These are phyloP conservation scores for Anaeramoeba flamelloides DNA, from an alignment of 78 protist species.

Conservation along the genomic window DNA sequence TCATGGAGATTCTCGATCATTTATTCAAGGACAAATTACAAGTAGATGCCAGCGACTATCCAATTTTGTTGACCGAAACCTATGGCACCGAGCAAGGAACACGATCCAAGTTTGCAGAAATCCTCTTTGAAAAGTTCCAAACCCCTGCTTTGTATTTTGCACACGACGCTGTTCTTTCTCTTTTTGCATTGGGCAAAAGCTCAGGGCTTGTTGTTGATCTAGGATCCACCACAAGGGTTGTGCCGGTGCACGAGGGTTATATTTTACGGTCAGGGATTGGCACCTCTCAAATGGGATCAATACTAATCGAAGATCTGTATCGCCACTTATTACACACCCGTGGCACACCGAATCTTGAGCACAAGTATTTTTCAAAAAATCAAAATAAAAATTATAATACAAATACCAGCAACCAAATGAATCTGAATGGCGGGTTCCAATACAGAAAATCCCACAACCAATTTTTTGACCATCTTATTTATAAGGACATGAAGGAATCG, in stretches of 20 bases:
- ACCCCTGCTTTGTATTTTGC: constrained; percentile 27
- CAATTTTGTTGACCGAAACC: constrained; percentile 12
- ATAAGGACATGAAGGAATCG: no score
- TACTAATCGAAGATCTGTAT: no score
- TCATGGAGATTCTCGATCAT: constrained; percentile 12
- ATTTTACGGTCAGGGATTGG: no score
- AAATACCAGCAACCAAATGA: no score
- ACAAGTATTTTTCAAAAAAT: no score
- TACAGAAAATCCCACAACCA: no score
- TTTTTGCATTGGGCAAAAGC: constrained; percentile 17
- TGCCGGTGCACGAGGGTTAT: constrained; percentile 21
- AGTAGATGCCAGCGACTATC: constrained; percentile 9
- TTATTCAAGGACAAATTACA: constrained; percentile 10
- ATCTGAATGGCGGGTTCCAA: no score
- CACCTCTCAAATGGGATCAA: no score
- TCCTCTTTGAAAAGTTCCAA: constrained; percentile 21
- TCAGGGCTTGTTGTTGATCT: constrained; percentile 27
- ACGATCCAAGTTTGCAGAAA: constrained; percentile 7
- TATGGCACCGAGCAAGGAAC: neutral
- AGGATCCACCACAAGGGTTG: constrained; percentile 12
- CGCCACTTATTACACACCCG: no score
- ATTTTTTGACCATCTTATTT: no score
- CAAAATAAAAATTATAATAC: no score
- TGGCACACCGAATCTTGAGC: no score
- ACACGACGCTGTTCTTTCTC: constrained; percentile 19